Conservation (phyloP, 2,329 filamentous ascomycete species). For the Tolypocladium cylindrosporum region DNA sequence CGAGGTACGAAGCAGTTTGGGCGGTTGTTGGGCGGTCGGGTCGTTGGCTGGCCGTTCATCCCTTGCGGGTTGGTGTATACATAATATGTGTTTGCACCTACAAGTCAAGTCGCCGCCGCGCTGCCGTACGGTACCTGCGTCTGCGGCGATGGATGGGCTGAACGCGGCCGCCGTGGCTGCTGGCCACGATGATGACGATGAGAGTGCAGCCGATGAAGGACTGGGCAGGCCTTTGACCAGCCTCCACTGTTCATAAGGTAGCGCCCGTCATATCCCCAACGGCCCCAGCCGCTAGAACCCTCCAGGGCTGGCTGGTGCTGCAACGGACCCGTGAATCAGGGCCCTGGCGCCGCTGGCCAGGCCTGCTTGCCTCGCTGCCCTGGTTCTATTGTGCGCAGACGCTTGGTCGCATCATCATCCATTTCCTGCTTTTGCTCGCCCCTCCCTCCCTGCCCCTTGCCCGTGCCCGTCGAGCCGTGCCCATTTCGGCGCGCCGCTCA, state of each 20-base stretch:
- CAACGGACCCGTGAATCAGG: too few relatives aligned
- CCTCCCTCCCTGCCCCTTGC: neutral
- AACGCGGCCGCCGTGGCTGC: neutral
- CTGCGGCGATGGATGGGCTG: neutral
- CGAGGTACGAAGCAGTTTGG: neutral
- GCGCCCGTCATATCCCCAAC: neutral
- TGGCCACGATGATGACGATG: neutral
- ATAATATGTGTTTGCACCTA: neutral
- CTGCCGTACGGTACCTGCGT: neutral
- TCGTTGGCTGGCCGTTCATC: neutral
- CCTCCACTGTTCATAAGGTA: neutral
- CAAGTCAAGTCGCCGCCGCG: neutral
- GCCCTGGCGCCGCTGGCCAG: neutral
- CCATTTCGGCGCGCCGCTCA: neutral
- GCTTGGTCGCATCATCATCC: neutral
- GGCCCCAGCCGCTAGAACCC: neutral
- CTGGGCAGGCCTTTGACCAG: neutral
- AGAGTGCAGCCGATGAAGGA: neutral
- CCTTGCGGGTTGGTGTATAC: neutral
- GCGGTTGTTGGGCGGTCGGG: neutral
- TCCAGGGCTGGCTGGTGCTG: neutral
- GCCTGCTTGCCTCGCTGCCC: neutral
- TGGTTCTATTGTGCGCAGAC: neutral
- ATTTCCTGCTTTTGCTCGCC: neutral
- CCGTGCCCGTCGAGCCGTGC: neutral